phyloP scores from a whole-genome alignment of 495 filamentous ascomycete species.

The Penicillium herquei region DNA sequence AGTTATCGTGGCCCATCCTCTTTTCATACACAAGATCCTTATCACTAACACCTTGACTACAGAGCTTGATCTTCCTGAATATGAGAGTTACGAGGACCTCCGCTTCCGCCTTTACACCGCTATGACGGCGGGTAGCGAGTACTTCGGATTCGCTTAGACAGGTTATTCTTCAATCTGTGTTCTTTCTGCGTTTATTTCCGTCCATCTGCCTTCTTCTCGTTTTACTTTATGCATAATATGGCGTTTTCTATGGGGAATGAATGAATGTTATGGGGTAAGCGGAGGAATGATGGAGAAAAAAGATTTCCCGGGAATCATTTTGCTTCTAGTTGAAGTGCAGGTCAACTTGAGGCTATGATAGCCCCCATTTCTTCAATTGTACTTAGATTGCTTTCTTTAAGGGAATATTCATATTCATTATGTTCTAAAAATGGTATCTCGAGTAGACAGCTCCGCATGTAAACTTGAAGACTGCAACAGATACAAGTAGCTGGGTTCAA shows the following conservation, averaged over 20 bases:
- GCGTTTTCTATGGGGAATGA: conserved; percentile 37
- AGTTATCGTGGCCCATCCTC: conserved; percentile 41
- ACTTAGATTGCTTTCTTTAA: conserved; percentile 30
- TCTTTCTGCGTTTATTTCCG: conserved; percentile 1
- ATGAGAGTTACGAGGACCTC: conserved; percentile 91
- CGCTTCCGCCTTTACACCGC: conserved; percentile 86
- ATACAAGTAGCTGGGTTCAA: no score
- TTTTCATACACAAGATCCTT: neutral
- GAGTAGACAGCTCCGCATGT: neutral
- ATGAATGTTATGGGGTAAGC: conserved; percentile 11
- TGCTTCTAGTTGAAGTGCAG: conserved; percentile 44
- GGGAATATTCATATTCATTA: conserved; percentile 21
- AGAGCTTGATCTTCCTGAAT: conserved; percentile 99
- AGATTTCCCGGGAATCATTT: conserved; percentile 13
- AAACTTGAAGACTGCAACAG: no score
- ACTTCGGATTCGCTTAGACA: conserved; percentile 91
- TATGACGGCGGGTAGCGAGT: conserved; percentile 92
- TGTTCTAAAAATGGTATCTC: neutral
- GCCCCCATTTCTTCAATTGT: conserved; percentile 14
- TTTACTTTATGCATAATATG: conserved; percentile 45
- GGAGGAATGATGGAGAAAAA: conserved; percentile 11
- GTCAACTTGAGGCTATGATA: conserved; percentile 24
- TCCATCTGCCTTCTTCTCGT: conserved; percentile 5
- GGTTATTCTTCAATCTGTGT: conserved; percentile 1
- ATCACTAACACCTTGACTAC: conserved; percentile 33